A percentile compares a stretch with the other conserved stretches of the same genome.
These are phyloP conservation scores for Clonostachys byssicola DNA, from an alignment of 2,329 filamentous ascomycete genomes.

Conservation along the genomic window DNA sequence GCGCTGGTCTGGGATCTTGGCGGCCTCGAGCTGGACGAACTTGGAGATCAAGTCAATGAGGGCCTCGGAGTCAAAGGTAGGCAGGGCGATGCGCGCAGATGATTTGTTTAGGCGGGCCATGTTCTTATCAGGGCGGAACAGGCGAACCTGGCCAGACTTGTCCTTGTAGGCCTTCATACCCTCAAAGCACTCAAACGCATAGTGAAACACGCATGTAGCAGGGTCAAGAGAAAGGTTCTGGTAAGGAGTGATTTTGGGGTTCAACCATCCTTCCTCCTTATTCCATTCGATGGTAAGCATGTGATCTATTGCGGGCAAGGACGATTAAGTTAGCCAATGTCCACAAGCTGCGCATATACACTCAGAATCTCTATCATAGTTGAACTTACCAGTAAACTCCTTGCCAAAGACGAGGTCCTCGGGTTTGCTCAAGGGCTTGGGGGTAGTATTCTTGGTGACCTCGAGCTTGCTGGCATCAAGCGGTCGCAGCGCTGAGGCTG, in stretches of 20 bases:
- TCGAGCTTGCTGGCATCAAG: slow-evolving; percentile 76
- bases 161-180: slow-evolving; percentile 99
- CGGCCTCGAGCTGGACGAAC: slow-evolving; percentile 75
- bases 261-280: slow-evolving; percentile 74
- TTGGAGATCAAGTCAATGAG: slow-evolving; percentile 79
- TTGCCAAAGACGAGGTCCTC: slow-evolving; percentile 86
- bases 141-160: slow-evolving; percentile 67
- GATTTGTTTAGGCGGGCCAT: slow-evolving; percentile 95
- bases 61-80: slow-evolving; percentile 71
- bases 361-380: neutral
- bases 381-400: slow-evolving; percentile 74
- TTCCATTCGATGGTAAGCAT: slow-evolving; percentile 97
- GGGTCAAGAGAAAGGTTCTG: slow-evolving; percentile 97
- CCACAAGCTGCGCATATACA: too few relatives aligned
- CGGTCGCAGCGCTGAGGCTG: slow-evolving; percentile 51
- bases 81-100: slow-evolving; percentile 84
- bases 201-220: slow-evolving; percentile 96
- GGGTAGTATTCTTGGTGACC: slow-evolving; percentile 69
- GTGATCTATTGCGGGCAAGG: slow-evolving; percentile 60
- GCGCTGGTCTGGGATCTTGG: slow-evolving; percentile 81
- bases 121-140: slow-evolving; percentile 95
- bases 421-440: slow-evolving; percentile 69
- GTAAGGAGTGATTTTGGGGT: slow-evolving; percentile 84
- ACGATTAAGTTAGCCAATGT: too few relatives aligned
- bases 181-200: slow-evolving; percentile 97